Evolutionary conservation across 1,284 basidiomycete species (phyloP).

Genomic region (Phenoliferia sp.): DNA sequence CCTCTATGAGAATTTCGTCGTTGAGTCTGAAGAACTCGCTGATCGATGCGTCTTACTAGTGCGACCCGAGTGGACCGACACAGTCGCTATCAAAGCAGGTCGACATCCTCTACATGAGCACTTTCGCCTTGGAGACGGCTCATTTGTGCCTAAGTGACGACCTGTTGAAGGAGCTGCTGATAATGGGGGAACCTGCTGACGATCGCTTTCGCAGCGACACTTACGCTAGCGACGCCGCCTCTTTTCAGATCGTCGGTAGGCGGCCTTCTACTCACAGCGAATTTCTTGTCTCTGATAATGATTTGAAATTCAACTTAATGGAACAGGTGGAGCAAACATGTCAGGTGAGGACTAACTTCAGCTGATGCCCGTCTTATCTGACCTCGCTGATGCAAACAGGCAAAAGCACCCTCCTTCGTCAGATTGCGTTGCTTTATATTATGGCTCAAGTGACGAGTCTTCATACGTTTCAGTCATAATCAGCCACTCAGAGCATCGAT

Average conservation of each 20-base stretch:
- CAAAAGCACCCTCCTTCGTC: conserved; percentile 87
- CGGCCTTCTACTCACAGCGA: neutral
- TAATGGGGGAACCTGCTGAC: no score
- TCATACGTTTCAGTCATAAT: neutral
- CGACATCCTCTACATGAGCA: conserved; percentile 62
- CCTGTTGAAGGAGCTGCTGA: no score
- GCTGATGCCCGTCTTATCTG: no score
- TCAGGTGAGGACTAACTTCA: no score
- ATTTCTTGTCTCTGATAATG: neutral
- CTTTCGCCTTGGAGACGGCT: conserved; percentile 57
- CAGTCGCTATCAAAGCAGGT: conserved; percentile 39
- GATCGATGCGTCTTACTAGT: conserved; percentile 48
- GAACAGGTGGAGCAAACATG: conserved; percentile 55
- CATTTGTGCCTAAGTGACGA: conserved; percentile 47
- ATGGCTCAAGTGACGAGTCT: conserved; percentile 53
- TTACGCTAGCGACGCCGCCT: conserved; percentile 70
- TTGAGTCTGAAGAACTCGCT: no score
- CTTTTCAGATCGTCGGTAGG: conserved; percentile 70
- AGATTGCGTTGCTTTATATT: conserved; percentile 73
- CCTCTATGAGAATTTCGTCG: neutral
- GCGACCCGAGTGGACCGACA: conserved; percentile 62
- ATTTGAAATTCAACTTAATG: no score
- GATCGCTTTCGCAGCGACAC: conserved; percentile 71
- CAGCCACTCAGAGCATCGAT: neutral
- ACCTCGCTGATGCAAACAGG: no score